Base-by-base conservation (phyloP, 306 rosid genomes). In the Fragaria iinumae region DNA sequence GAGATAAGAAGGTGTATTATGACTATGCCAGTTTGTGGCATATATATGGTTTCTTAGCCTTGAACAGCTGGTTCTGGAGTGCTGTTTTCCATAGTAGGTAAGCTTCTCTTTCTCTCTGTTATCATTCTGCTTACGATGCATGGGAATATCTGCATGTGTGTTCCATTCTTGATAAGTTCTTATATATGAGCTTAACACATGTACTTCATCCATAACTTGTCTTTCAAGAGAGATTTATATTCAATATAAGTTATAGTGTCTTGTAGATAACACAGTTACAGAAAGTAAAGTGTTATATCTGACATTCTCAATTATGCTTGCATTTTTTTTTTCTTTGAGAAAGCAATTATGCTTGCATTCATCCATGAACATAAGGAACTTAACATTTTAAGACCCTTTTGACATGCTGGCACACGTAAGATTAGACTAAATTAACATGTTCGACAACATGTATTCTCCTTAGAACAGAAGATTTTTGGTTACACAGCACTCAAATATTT, bases 41-140 rank as follows among this genome's bases (percentile, higher is more conserved):
- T 77, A 55, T 83, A 70, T 88, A 86, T 74, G 98, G 84, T 9
- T 62, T 88, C 71, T 75, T 93, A 48, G 76, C 93, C 21, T 32
- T 93, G 65, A 89, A 88, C 78, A 78, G 90, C 56, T 91, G 93
- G 95, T 78, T 89, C 20, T 91, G 93, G 96, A 88, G 95, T 79
- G 88, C 80, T 53, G 86, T 89, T 75, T 88, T 85, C 88, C 98
- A 93, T 53, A 86, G 86, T 77, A 89, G 87, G 96, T 93, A 72
- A 84, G 94, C 71, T 73, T 67, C 55, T 9, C 50, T 72, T 62
- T 45, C 47, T 43, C 70, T 52, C n/a, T 45, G 25, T 32, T 1
- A 8, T 39, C 52, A 12, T 29, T 49, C 62, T 29, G 44, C 18
- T 4, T 21, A 67, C 14, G 13, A 41, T 11, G 12, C n/a, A 27